Percentiles rank a stretch among this genome's conserved stretches.
Evolutionary conservation across 495 filamentous ascomycete genomes (phyloP).

Genomic region (Daldinia bambusicola): DNA sequence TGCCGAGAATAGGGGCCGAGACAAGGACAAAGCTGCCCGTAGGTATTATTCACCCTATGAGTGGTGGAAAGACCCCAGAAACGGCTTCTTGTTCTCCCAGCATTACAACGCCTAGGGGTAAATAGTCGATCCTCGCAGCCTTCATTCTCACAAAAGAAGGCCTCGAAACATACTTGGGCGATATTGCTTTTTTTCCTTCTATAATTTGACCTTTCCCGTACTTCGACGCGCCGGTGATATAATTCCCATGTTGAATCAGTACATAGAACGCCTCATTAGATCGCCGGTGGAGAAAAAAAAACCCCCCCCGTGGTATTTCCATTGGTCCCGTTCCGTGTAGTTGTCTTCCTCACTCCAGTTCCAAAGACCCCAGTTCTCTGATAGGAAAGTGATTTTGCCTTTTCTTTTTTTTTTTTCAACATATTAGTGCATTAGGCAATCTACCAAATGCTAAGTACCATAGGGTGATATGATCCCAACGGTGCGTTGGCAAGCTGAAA

Average conservation of each 20-base stretch:
- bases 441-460: conserved; percentile 20
- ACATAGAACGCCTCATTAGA: conserved; percentile 28
- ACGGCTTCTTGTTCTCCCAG: background rate
- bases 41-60: background rate
- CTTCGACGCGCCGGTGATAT: conserved; percentile 20
- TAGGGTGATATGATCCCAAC: conserved; percentile 5
- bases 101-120: conserved; percentile 7
- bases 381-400: conserved; percentile 22
- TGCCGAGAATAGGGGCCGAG: conserved; percentile 7
- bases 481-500: conserved; percentile 12
- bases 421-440: conserved; percentile 20
- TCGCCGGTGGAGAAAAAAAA: conserved; percentile 16
- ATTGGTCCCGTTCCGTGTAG: conserved; percentile 31
- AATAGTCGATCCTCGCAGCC: conserved; percentile 6
- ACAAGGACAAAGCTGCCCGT: background rate
- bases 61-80: background rate
- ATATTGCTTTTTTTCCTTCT: conserved; percentile 41
- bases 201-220: conserved; percentile 14
- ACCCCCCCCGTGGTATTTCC: conserved; percentile 28
- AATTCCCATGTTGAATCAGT: conserved; percentile 29
- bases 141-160: background rate
- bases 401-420: background rate
- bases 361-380: conserved; percentile 13
- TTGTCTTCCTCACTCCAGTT: conserved; percentile 19
- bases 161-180: conserved; percentile 15